phyloP scores from a whole-genome alignment of 768 basidiomycete species.

The Lactarius sanguifluus region DNA sequence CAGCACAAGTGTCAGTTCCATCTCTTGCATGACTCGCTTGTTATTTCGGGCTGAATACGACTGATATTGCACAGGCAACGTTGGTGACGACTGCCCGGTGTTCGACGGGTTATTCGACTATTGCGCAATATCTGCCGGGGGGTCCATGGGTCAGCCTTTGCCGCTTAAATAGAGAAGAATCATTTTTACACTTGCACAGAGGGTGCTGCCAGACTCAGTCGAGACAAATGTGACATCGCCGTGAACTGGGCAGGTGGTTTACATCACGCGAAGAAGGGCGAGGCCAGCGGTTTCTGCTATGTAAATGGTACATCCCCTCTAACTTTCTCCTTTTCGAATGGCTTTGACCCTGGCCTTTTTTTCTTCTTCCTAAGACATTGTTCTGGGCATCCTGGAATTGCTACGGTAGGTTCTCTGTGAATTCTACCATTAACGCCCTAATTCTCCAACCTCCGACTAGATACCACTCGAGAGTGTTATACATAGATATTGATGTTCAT shows the following conservation, averaged over 20 bases:
- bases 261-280: constrained; percentile 98
- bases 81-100: constrained; percentile 98
- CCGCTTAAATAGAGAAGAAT: background rate
- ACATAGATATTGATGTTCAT: constrained; percentile 98
- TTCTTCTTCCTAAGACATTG: constrained; percentile 68
- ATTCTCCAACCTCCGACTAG: constrained; percentile 40
- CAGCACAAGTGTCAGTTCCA: constrained; percentile 83
- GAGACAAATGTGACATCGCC: constrained; percentile 98
- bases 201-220: constrained; percentile 92
- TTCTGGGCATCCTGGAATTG: constrained; percentile 93
- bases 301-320: constrained; percentile 71
- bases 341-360: background rate
- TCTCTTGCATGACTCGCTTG: background rate
- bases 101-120: constrained; percentile 99
- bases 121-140: constrained; percentile 99
- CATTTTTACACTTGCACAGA: constrained; percentile 47
- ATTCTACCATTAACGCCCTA: background rate
- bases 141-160: constrained; percentile 84
- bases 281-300: constrained; percentile 99
- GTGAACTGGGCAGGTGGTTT: constrained; percentile 99
- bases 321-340: constrained; percentile 3
- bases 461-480: constrained; percentile 91
- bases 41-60: background rate
- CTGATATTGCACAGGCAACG: constrained; percentile 65
- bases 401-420: constrained; percentile 54